These are phyloP conservation scores for Kernera saxatilis DNA, from an alignment of 345 rosid genomes.

Conservation along the genomic window DNA sequence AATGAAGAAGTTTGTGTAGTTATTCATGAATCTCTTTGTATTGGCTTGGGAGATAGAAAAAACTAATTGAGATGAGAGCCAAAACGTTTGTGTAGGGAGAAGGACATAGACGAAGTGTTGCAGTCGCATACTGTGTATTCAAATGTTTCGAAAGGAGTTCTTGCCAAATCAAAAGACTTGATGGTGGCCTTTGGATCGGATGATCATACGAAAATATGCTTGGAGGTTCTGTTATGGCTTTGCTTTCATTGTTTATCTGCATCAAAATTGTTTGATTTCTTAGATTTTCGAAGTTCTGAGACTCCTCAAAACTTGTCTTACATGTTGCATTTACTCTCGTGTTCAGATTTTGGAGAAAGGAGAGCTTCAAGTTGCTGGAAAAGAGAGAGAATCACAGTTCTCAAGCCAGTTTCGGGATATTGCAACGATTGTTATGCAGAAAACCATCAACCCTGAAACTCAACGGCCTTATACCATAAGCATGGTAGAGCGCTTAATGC, in stretches of 20 bases:
- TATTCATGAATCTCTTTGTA: not conserved
- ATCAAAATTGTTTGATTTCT: not conserved
- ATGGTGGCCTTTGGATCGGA: conserved; percentile 64
- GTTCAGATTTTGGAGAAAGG: conserved; percentile 86
- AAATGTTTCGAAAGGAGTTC: conserved; percentile 89
- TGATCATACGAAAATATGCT: conserved; percentile 69
- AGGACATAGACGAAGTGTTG: conserved; percentile 90
- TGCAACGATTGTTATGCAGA: conserved; percentile 94
- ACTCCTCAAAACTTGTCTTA: not conserved
- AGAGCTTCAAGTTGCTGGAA: conserved; percentile 97
- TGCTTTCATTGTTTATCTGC: not conserved
- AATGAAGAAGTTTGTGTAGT: not conserved
- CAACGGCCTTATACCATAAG: conserved; percentile 90
- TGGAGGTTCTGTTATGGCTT: conserved; percentile 52
- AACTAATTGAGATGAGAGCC: not conserved
- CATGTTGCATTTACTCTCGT: not conserved
- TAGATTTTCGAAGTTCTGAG: not conserved
- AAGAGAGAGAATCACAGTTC: conserved; percentile 89
- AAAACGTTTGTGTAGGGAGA: conserved; percentile 51
- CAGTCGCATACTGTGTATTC: conserved; percentile 92
- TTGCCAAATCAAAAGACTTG: conserved; percentile 84
- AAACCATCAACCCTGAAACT: conserved; percentile 89
- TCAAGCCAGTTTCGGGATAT: conserved; percentile 93
- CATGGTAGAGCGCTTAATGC: conserved; percentile 93
- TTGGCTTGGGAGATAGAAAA: not conserved